Evolutionary conservation across 768 basidiomycete species (phyloP).

Genomic region (Leccinum olivaceopallidum): DNA sequence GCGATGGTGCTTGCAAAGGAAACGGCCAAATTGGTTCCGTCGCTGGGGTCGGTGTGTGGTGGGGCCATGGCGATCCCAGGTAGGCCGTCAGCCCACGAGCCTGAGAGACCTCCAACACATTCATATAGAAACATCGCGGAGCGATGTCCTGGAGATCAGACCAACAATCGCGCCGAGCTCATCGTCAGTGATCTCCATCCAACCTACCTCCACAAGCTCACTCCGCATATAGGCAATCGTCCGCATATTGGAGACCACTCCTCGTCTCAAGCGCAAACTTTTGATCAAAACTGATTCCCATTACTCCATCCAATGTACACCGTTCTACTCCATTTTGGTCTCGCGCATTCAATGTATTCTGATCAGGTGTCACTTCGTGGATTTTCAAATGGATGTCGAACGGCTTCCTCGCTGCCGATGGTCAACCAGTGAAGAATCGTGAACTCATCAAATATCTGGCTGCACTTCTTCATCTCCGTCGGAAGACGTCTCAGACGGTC

Average conservation of each 20-base stretch:
- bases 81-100: conserved; percentile 8
- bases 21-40: conserved; percentile 69
- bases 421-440: conserved; percentile 69
- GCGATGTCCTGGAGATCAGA: conserved; percentile 79
- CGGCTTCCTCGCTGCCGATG: conserved; percentile 46
- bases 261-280: conserved; percentile 52
- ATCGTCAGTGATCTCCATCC: conserved; percentile 52
- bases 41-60: conserved; percentile 92
- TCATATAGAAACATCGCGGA: conserved; percentile 74
- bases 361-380: conserved; percentile 67
- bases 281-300: conserved; percentile 84
- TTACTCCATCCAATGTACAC: conserved; percentile 76
- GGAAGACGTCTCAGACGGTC: conserved; percentile 52
- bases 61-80: conserved; percentile 71
- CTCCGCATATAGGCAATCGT: conserved; percentile 74
- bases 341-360: conserved; percentile 8
- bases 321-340: conserved; percentile 3
- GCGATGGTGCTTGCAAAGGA: conserved; percentile 83
- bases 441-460: conserved; percentile 70
- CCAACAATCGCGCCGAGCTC: conserved; percentile 88
- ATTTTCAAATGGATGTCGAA: conserved; percentile 64
- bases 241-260: conserved; percentile 75
- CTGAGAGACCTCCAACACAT: not conserved
- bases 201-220: not conserved
- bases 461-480: conserved; percentile 58